A percentile compares a stretch with the other conserved stretches of the same genome.
phyloP scores from a whole-genome alignment of 2,329 filamentous ascomycete genomes.

The Colletotrichum coccodes region DNA sequence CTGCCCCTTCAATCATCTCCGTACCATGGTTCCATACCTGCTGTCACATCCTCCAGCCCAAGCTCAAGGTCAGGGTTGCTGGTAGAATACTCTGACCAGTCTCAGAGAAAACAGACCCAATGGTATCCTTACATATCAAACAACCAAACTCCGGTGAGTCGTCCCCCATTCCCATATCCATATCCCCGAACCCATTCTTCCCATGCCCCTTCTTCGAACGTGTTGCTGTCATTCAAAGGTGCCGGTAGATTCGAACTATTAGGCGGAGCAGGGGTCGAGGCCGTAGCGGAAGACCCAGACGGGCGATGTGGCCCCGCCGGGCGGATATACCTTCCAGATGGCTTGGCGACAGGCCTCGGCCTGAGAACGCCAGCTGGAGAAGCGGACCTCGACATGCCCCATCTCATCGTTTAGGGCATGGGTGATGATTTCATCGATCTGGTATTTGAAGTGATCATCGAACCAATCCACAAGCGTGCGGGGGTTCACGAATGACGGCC shows the following conservation, averaged over 20 bases:
- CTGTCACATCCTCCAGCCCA: background rate
- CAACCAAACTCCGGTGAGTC: background rate
- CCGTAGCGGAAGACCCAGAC: conserved; percentile 35
- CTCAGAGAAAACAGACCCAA: background rate
- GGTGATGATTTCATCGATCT: conserved; percentile 55
- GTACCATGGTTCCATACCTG: background rate
- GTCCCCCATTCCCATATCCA: background rate
- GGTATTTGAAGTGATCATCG: conserved; percentile 52
- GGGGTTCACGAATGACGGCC: conserved; percentile 54
- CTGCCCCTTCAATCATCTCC: background rate
- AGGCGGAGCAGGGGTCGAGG: conserved; percentile 23
- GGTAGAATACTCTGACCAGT: background rate
- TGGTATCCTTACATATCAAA: background rate
- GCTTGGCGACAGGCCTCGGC: conserved; percentile 56
- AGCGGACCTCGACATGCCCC: conserved; percentile 59
- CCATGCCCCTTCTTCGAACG: background rate
- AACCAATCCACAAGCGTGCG: conserved; percentile 53
- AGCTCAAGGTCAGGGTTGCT: background rate
- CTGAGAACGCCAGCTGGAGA: conserved; percentile 66
- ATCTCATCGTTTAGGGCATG: conserved; percentile 40
- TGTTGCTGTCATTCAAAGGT: rapidly evolving
- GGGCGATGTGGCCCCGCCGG: conserved; percentile 17
- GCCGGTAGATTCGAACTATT: background rate
- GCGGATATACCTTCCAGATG: background rate
- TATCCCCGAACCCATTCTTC: background rate